Conservation (phyloP, 1,139 yeast genomes). For the Pneumocystis sp. region DNA sequence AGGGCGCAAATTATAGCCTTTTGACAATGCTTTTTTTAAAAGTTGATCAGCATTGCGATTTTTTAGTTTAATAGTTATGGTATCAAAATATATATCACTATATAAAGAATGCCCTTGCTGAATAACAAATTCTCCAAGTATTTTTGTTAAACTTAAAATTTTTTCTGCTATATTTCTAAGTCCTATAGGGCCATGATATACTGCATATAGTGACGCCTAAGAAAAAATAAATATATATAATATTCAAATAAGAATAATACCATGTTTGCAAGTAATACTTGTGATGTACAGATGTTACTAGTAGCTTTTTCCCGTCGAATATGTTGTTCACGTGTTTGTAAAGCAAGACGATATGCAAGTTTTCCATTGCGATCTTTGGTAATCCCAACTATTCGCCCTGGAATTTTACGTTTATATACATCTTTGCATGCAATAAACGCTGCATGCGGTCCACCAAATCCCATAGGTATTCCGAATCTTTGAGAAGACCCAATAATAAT, state of each 20-base stretch:
- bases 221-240: background rate
- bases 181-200: conserved; percentile 93
- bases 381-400: conserved; percentile 90
- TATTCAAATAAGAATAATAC: conserved; percentile 15
- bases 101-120: conserved; percentile 35
- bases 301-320: conserved; percentile 96
- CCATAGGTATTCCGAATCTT: conserved; percentile 94
- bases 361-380: conserved; percentile 85
- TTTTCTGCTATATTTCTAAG: conserved; percentile 62
- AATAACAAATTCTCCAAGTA: conserved; percentile 39
- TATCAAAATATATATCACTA: conserved; percentile 69
- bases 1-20: conserved; percentile 62
- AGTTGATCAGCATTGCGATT: conserved; percentile 36
- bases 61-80: conserved; percentile 52
- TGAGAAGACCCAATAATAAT: conserved; percentile 86
- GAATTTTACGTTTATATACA: conserved; percentile 75
- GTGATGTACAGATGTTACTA: conserved; percentile 94
- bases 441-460: conserved; percentile 98
- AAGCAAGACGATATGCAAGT: conserved; percentile 75
- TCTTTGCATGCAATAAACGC: conserved; percentile 83
- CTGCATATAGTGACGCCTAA: conserved; percentile 32
- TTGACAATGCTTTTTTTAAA: conserved; percentile 41
- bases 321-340: conserved; percentile 96
- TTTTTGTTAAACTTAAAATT: conserved; percentile 58
- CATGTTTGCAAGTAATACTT: conserved; percentile 88